Base-by-base conservation (phyloP, 805 yeast genomes). In the Candida boidinii region DNA sequence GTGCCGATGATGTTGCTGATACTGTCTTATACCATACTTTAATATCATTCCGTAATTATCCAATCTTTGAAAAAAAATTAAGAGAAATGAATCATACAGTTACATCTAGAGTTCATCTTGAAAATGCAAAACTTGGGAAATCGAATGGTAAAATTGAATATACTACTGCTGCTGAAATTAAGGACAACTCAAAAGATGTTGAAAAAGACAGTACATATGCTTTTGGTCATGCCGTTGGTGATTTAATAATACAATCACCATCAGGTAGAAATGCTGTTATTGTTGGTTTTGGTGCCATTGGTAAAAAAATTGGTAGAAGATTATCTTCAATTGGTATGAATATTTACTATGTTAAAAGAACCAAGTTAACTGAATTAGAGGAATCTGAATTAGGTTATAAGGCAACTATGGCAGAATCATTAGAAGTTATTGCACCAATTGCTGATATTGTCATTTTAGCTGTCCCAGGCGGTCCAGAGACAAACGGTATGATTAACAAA, bases 211-310 rank as follows among this genome's bases (percentile, higher is more conserved):
- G 39, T n/a, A 45, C 62, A 49, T 57, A 64, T 38, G 59, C 66
- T 0, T 54, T 56, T 25, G 64, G 70, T 13, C 66, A 67, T 15
- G 44, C 49, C 14, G 53, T 74, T 3, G 77, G 74, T 26, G 58
- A 70, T 17, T 38, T 46, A 17, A 48, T 48, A 19, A 50, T 69
- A 43, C 72, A 53, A 15, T 64, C 74, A 4, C 86, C 87, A 6
- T 50, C 54, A 12, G 75, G 75, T 15, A 77, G 73, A 46, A 60
- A 60, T 17, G 86, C 66, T 1, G 73, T 77, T 3, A 66, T 83
- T 22, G 71, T 80, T 3, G 94, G 94, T 0, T 76, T 82, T 45
- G 94, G 94, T 1, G 63, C 73, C 15, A 83, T 83, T 44, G 94
- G 94, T 7, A 68, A 68, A 48, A 63, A 66, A 20, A 72, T 80